phyloP scores from a whole-genome alignment of 2,329 filamentous ascomycete species.

The Didymella segeticola region DNA sequence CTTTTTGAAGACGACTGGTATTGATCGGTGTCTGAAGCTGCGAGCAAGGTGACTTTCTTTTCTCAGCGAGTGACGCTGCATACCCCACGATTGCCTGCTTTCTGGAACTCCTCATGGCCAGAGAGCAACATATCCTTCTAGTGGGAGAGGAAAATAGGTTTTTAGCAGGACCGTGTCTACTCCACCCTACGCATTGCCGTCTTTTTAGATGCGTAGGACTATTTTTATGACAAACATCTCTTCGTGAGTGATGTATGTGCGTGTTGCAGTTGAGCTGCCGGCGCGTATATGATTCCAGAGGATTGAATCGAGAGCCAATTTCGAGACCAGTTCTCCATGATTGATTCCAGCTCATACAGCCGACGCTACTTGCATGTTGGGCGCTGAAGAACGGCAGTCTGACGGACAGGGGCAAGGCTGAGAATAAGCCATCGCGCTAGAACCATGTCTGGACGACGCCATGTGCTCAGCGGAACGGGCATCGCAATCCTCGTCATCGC shows the following conservation, averaged over 20 bases:
- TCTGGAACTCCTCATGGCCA: conserved; percentile 55
- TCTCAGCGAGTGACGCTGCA: conserved; percentile 4
- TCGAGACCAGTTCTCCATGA: too few species aligned
- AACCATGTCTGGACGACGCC: conserved; percentile 16
- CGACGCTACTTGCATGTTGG: too few species aligned
- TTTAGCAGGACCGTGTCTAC: conserved; percentile 62
- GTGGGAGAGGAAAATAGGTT: conserved; percentile 59
- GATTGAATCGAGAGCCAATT: too few species aligned
- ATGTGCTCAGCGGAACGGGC: conserved; percentile 19
- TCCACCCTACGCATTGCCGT: conserved; percentile 57
- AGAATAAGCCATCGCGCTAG: conserved; percentile 9
- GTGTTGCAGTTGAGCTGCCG: neutral
- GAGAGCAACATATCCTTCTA: conserved; percentile 58
- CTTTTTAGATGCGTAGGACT: conserved; percentile 54
- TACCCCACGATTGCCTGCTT: conserved; percentile 60
- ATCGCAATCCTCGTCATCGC: conserved; percentile 19
- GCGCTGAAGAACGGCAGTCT: neutral
- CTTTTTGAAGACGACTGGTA: neutral
- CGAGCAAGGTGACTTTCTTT: conserved; percentile 9
- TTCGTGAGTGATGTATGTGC: conserved; percentile 9
- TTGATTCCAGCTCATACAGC: neutral
- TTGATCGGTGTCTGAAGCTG: neutral
- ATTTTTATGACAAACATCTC: conserved; percentile 56
- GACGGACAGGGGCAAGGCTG: neutral
- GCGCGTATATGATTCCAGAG: too few species aligned